Evolutionary conservation across 169 alveolate genomes (phyloP).

Genomic region (Cryptosporidium sp.): DNA sequence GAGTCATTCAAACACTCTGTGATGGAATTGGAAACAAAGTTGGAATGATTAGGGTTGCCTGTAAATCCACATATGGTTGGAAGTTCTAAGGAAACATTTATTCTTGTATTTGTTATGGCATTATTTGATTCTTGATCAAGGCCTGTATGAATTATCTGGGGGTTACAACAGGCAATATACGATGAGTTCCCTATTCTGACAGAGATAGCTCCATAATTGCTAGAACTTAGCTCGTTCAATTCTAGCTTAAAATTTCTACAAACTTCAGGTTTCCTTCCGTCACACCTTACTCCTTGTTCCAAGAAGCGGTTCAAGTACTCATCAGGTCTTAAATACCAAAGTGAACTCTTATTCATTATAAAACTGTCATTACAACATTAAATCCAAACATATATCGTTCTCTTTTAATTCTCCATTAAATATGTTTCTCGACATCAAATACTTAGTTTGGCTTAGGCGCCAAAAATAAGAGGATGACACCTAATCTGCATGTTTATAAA

Average conservation of each 20-base stretch:
- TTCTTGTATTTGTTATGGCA: constrained; percentile 24
- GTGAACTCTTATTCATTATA: constrained; percentile 17
- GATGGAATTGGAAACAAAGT: constrained; percentile 37
- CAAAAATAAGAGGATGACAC: constrained; percentile 55
- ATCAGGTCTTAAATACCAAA: constrained; percentile 59
- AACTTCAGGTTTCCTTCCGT: constrained; percentile 71
- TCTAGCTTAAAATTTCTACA: constrained; percentile 30
- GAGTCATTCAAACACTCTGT: constrained; percentile 55
- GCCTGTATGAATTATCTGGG: constrained; percentile 10
- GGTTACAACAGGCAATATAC: constrained; percentile 34
- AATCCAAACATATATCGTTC: constrained; percentile 11
- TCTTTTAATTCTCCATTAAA: not conserved
- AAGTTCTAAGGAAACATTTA: constrained; percentile 48
- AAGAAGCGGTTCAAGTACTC: constrained; percentile 56
- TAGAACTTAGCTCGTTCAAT: constrained; percentile 5
- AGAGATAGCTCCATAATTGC: constrained; percentile 20
- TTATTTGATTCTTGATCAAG: constrained; percentile 25
- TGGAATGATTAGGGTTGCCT: constrained; percentile 36
- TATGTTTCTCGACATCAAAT: not conserved
- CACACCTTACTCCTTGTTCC: constrained; percentile 60
- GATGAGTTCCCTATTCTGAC: constrained; percentile 61
- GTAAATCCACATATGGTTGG: constrained; percentile 65
- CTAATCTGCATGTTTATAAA: constrained; percentile 1
- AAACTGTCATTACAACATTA: not conserved
- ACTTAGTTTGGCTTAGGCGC: constrained; percentile 2